A percentile compares a stretch with the other conserved stretches of the same genome.
phyloP scores from a whole-genome alignment of 306 rosid genomes.

The Arachis hypogaea region DNA sequence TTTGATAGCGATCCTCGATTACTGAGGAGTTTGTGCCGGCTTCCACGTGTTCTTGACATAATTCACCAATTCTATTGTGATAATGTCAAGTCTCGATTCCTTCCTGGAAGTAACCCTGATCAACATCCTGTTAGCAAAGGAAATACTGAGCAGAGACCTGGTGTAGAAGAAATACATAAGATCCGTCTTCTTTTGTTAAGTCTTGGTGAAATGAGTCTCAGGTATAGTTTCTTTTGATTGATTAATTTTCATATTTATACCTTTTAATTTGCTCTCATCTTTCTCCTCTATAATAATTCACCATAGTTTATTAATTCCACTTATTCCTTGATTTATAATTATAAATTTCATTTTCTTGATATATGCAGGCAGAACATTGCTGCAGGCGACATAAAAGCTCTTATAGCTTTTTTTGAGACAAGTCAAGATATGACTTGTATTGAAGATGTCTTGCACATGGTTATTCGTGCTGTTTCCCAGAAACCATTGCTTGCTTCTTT shows the following conservation, averaged over 20 bases:
- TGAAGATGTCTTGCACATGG: conserved; percentile 95
- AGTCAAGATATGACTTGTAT: conserved; percentile 87
- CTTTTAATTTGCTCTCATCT: conserved; percentile 13
- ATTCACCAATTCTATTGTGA: conserved; percentile 80
- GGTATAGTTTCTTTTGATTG: conserved; percentile 53
- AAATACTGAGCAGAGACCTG: conserved; percentile 64
- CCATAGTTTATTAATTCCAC: not conserved
- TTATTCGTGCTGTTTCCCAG: conserved; percentile 89
- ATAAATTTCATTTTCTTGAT: conserved; percentile 39
- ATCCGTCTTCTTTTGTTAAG: conserved; percentile 94
- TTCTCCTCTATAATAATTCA: conserved; percentile 32
- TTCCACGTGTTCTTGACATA: conserved; percentile 87
- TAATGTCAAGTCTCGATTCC: conserved; percentile 57
- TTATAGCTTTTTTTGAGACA: conserved; percentile 85
- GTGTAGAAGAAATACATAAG: conserved; percentile 82
- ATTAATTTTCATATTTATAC: not conserved
- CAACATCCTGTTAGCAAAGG: conserved; percentile 54
- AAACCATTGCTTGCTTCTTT: conserved; percentile 79
- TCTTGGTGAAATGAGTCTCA: conserved; percentile 97
- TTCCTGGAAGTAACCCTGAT: conserved; percentile 59
- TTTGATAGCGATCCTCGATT: conserved; percentile 93
- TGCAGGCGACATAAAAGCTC: conserved; percentile 80
- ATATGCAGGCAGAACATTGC: conserved; percentile 79
- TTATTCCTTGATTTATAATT: conserved; percentile 23
- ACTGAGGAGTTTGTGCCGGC: conserved; percentile 74